A percentile compares a stretch with the other conserved stretches of the same genome.
Evolutionary conservation across 441 rosid genomes (phyloP).

Genomic region (Rhodomyrtus psidioides): DNA sequence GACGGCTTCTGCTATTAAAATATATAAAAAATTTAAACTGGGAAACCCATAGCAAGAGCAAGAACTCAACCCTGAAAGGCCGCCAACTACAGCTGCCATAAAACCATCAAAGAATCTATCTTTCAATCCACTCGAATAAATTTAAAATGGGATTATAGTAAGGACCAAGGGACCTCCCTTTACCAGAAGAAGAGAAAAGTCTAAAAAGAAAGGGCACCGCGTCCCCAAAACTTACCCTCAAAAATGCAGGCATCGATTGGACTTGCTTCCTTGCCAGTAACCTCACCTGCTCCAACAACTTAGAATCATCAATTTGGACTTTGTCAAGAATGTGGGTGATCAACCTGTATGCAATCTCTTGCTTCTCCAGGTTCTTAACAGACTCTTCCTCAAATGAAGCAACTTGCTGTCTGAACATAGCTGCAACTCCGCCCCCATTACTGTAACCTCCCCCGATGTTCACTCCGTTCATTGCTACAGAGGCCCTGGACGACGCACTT

Average conservation of each 20-base stretch:
- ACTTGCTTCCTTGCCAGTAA: constrained; percentile 78
- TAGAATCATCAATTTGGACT: constrained; percentile 48
- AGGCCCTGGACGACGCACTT: constrained; percentile 27
- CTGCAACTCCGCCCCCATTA: constrained; percentile 46
- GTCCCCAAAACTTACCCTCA: constrained; percentile 53
- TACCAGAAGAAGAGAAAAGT: not conserved
- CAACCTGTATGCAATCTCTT: constrained; percentile 77
- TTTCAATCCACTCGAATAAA: not conserved
- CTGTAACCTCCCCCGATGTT: constrained; percentile 45
- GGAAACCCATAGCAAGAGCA: not conserved
- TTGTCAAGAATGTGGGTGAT: constrained; percentile 61
- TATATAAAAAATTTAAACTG: not conserved
- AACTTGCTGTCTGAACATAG: constrained; percentile 46
- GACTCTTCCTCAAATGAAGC: constrained; percentile 83
- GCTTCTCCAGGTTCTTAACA: constrained; percentile 83
- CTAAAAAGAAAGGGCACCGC: not conserved
- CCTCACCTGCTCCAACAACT: constrained; percentile 72
- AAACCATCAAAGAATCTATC: not conserved
- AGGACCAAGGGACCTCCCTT: not conserved
- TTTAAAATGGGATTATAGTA: not conserved
- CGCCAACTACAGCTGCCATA: not conserved
- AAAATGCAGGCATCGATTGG: constrained; percentile 76
- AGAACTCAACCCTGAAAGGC: not conserved
- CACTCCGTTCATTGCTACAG: constrained; percentile 44
- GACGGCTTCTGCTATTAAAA: not conserved